A percentile compares a stretch with the other conserved stretches of the same genome.
Evolutionary conservation across 176 grass and related monocot species (phyloP).

Genomic region (Triticum turgidum): DNA sequence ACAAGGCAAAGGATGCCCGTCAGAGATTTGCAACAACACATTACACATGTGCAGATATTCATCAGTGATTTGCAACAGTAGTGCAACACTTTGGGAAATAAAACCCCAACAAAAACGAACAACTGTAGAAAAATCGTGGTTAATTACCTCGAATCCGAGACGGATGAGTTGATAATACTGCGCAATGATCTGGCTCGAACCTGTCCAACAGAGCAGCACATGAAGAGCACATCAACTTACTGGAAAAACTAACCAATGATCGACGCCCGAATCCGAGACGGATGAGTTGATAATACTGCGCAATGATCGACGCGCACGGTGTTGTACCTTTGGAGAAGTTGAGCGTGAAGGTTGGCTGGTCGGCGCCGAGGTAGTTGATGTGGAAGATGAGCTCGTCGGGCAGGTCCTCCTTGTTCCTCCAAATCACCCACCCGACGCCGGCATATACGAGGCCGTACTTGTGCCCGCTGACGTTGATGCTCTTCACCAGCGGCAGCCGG

Average conservation of each 20-base stretch:
- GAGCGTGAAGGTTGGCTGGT: constrained; percentile 83
- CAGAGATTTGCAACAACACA: too few relatives aligned
- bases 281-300: too few relatives aligned
- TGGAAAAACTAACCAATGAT: too few relatives aligned
- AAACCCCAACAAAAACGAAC: neutral
- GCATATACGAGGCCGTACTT: constrained; percentile 81
- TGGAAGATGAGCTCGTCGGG: constrained; percentile 88
- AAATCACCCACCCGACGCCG: constrained; percentile 67
- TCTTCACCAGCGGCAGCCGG: constrained; percentile 70
- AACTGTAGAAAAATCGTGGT: neutral
- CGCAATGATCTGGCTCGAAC: constrained; percentile 78
- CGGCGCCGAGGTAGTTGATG: constrained; percentile 77
- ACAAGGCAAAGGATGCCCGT: neutral
- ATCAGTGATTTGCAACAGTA: neutral
- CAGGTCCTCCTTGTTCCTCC: constrained; percentile 65
- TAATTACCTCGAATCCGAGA: constrained; percentile 68
- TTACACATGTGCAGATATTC: too few relatives aligned
- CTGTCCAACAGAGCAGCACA: constrained; percentile 16
- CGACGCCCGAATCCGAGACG: too few relatives aligned
- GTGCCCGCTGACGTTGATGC: constrained; percentile 81
- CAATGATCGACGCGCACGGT: too few relatives aligned
- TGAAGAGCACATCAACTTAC: too few relatives aligned
- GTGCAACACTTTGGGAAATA: neutral
- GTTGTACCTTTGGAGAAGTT: constrained; percentile 72
- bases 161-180: constrained; percentile 87